Base-by-base conservation (phyloP, 352 stramenopile species). In the Globisporangium apiculatum region DNA sequence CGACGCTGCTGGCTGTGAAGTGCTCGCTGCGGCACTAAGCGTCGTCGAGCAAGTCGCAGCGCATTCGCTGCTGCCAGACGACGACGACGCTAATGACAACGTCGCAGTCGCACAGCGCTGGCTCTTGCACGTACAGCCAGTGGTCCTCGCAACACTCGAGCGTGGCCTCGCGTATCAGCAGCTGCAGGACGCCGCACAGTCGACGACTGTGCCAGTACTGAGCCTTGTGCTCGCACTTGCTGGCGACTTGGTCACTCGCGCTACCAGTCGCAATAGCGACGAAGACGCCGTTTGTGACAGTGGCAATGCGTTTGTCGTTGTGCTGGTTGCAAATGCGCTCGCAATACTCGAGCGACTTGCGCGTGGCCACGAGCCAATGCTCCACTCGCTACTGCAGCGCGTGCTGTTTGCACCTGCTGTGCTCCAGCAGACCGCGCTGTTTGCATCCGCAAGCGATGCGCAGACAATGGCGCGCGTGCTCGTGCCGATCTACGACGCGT, bases 401-500 rank as follows among this genome's bases (percentile, higher is more conserved):
- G 53, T 88, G 14, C 51, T 90, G 31, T 90, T 90, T 48, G 55
- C 79, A 10, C 70, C 69, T 0, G 53, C 60, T 3, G 50, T 78
- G 4, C 53, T 90, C 35, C 64, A 74, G 24, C 47, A 62, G 17
- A 59, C 81, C 5, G 71, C 68, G 0, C 57, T 90, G 15, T 88
- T 90, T 43, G 53, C 48, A 2, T 71, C 79, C 1, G 57, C 72
- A 48, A 37, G 46, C 11, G 78, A 86, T 42, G 76, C 75, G 0
- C 66, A 41, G 9, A 61, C 68, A 3, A 82, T 88, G 68, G 75
- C 72, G 46, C 71, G 65, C 24, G 69, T 86, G 42, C 53, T 90
- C 35, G 63, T 78, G 42, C 80, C 80, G 11, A 83, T 90, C 42
- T 90, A 90, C 45, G 69, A 88, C 45, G 80, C 80, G 31, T 63